Percentiles rank a stretch among this genome's conserved stretches.
These are phyloP conservation scores for Ganoderma resinaceum DNA, from an alignment of 1,284 basidiomycete species.

Conservation along the genomic window DNA sequence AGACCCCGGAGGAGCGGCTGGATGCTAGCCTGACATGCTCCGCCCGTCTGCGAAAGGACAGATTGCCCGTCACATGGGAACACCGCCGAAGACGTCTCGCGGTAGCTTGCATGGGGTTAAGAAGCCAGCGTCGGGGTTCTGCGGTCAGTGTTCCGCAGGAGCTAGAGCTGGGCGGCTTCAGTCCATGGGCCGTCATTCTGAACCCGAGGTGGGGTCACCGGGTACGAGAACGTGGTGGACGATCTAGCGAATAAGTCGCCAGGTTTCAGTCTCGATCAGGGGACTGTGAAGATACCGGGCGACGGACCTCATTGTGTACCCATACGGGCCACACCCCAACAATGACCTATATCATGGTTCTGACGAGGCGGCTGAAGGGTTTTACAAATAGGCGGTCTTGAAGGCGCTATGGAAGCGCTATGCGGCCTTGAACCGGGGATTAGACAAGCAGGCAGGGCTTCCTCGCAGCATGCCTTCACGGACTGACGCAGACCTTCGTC, in stretches of 20 bases:
- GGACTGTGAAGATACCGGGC: not conserved
- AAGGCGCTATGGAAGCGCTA: slow-evolving; percentile 1
- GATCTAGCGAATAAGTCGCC: slow-evolving; percentile 1
- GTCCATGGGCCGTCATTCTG: not conserved
- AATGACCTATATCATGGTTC: slow-evolving; percentile 1
- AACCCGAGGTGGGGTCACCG: slow-evolving; percentile 1
- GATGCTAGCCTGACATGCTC: not conserved
- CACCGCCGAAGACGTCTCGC: slow-evolving; percentile 21
- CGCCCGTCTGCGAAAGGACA: slow-evolving; percentile 20
- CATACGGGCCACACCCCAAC: not conserved
- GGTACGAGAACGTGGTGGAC: not conserved
- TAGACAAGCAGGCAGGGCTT: slow-evolving; percentile 6
- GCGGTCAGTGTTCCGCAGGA: slow-evolving; percentile 3
- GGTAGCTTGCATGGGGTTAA: slow-evolving; percentile 19
- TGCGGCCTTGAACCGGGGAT: slow-evolving; percentile 13
- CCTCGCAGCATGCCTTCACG: slow-evolving; percentile 11
- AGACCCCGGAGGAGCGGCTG: not conserved
- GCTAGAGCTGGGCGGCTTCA: slow-evolving; percentile 6
- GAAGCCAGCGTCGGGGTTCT: slow-evolving; percentile 16
- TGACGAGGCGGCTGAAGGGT: not conserved
- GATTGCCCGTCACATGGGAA: slow-evolving; percentile 24
- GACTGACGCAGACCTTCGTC: slow-evolving; percentile 7
- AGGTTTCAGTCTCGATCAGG: not conserved
- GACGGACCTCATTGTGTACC: not conserved
- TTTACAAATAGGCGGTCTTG: slow-evolving; percentile 1